Evolutionary conservation across 805 yeast genomes (phyloP), one percentile per base, ranked within the genome.

Genomic region (Zygosaccharomyces pseudorouxii): DNA sequence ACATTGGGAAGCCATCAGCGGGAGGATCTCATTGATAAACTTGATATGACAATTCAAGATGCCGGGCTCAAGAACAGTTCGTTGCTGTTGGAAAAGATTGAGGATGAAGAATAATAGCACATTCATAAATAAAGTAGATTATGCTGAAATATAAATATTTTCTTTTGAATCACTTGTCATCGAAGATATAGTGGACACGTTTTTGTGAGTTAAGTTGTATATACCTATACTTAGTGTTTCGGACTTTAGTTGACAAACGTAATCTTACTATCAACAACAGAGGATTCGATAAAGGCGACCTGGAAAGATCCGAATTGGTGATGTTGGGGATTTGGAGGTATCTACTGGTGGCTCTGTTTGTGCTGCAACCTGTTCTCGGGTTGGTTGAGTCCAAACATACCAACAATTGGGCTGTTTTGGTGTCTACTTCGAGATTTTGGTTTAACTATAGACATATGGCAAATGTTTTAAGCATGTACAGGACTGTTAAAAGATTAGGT

Each of bases 371-470:
- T n/a, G 28, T 51, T 12, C 20, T 28, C 10, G 45, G 33, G 14
- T 45, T 35, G 9, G 25, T 29, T 16, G 27, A 43, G 9, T 50
- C 52, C n/a, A 43, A 49, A 58, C 84, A 70, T 79, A 89, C 83
- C 5, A 79, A 79, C 59, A 79, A 79, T 63, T 79, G 84, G 84
- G 81, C 99, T 0, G 98, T 93, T 4, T 71, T 93, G 39, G 97
- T 93, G 33, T 89, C 96, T 2, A 92, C 99, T 1, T 89, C 97
- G 10, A 73, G 98, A 51, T 93, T 93, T 70, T 93, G 99, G 99
- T 93, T 93, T 76, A 93, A 93, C 68, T 93, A 93, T 64, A 77
- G 99, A 64, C 99, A 93, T 67, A 88, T 92, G 89, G 98, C 99
- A 33, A 93, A 93, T 68, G 96, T 86, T 27, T 73, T 93, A 56